Conservation (phyloP, 2,329 filamentous ascomycete species). For the Exophiala phaeomuriformis region DNA sequence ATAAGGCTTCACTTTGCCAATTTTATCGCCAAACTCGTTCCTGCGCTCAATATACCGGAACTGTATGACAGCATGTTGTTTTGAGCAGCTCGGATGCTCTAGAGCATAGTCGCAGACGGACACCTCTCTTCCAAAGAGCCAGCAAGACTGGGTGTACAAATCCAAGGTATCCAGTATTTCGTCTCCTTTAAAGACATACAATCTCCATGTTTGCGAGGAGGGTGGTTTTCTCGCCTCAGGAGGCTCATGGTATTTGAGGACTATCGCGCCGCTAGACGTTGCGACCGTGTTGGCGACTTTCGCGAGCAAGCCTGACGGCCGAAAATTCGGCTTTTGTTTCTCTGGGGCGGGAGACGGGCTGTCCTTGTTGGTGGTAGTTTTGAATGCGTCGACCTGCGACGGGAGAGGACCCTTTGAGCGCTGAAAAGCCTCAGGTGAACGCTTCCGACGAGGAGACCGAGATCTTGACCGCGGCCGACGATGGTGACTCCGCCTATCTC, state of each 20-base stretch:
- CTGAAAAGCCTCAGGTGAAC: conserved; percentile 7
- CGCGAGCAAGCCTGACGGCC: conserved; percentile 70
- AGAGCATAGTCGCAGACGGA: conserved; percentile 74
- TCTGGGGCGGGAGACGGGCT: conserved; percentile 40
- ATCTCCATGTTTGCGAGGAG: conserved; percentile 69
- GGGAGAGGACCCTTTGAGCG: conserved; percentile 34
- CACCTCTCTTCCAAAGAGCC: conserved; percentile 77
- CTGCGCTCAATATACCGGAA: conserved; percentile 78
- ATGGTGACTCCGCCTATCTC: not conserved
- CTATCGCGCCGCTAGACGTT: conserved; percentile 55
- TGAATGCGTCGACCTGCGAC: conserved; percentile 42
- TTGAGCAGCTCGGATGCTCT: conserved; percentile 87
- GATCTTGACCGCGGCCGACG: conserved; percentile 6
- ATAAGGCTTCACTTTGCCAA: conserved; percentile 75
- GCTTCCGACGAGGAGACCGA: conserved; percentile 15
- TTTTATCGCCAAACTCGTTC: conserved; percentile 79
- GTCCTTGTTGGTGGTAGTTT: conserved; percentile 22
- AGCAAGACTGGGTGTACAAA: conserved; percentile 70
- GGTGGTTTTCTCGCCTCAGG: conserved; percentile 84
- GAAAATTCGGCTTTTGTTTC: conserved; percentile 85
- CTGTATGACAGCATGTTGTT: conserved; percentile 92
- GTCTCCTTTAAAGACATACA: conserved; percentile 84
- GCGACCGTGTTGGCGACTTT: conserved; percentile 79
- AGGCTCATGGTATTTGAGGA: conserved; percentile 94
- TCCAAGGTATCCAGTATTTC: conserved; percentile 77